Base-by-base conservation (phyloP, 176 grass and related monocot species). In the Oryza rufipogon region DNA sequence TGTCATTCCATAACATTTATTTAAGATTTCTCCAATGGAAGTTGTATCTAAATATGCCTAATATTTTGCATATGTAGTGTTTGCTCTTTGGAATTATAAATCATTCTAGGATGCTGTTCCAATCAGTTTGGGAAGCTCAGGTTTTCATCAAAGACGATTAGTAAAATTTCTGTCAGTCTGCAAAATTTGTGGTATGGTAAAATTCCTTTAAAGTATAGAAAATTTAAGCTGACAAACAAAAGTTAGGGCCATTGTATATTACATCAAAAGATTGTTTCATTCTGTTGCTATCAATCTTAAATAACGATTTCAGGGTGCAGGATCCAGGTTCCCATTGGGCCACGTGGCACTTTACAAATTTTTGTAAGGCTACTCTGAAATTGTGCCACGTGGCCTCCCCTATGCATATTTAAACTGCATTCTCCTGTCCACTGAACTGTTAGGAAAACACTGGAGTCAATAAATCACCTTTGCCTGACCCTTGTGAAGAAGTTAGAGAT, bases 181-280 rank as follows among this genome's bases (percentile, higher is more conserved):
- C 22, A 63, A 45, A 68, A 68, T 38, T 8, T 65, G 2, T 78
- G 60, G 38, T 45, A 26, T 23, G 26, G 1, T 66, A 9, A 46
- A 66, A 45, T 78, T 78, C 58, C 58, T 78, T 36, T 69, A 28
- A 41, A 76, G 28, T 58, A 65, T 45, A 78, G 13, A 60, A 47
- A 41, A 42, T 44, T 26, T 65, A 6, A 56, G 4, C 16, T 56
- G 17, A 20, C 17, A 56, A 56, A 4, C 9, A 17, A 58, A 44
- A 58, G 4, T 9, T 70, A 41, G 4, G 36, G 7, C 36, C 22
- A 66, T 47, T 79, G n/a, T 42, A 4, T 47, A 17, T 47, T 14
- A 41, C 66, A 6, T 61, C 79, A 76, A 63, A 66, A 19, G 25
- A 28, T 63, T 70, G 4, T 1, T 9, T 63, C 16, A 36, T 46